Base-by-base conservation (phyloP, 441 rosid genomes). In the California macrophylla region DNA sequence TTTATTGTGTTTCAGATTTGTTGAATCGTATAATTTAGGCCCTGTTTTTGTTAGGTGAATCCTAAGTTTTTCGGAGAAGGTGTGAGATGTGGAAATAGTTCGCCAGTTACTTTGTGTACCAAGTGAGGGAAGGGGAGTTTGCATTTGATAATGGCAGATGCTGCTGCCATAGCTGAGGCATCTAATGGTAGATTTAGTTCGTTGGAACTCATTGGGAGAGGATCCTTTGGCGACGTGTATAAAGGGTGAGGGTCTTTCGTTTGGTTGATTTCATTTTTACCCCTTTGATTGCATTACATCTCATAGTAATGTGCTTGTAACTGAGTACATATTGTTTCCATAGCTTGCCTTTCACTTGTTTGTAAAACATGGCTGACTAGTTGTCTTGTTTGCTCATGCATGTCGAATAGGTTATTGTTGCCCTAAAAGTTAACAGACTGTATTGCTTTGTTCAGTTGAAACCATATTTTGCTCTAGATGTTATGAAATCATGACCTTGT, bases 181-280 rank as follows among this genome's bases (percentile, higher is more conserved):
- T 85, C 98, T 0, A 93, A 94, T 69, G 67, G 84, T 70, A 88
- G 97, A 80, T 94, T 94, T 82, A 87, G 83, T 78, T 88, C 90
- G 45, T 77, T 84, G 71, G 94, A 90, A 85, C 84, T 92, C 79
- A 94, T 94, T 7, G 98, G 99, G 10, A 85, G 90, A 86, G 99
- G 98, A 72, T 94, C 99, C 0, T 94, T 94, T 36, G 99, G 99
- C 1, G 99, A 94, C 65, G 99, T 94, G 69, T 94, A 92, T 82
- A 94, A 92, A 88, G 99, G 97, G 99, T 94, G 81, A 82, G 92
- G 84, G 13, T 70, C 73, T 29, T 60, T 50, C 13, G 42, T 67
- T 77, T 58, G 68, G 67, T 66, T 40, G 25, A 12, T 62, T 67
- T 64, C 52, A 36, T 34, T 13, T 29, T 68, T 10, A 63, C 66